Evolutionary conservation across 345 rosid species (phyloP).

Genomic region (Tarenaya hassleriana): DNA sequence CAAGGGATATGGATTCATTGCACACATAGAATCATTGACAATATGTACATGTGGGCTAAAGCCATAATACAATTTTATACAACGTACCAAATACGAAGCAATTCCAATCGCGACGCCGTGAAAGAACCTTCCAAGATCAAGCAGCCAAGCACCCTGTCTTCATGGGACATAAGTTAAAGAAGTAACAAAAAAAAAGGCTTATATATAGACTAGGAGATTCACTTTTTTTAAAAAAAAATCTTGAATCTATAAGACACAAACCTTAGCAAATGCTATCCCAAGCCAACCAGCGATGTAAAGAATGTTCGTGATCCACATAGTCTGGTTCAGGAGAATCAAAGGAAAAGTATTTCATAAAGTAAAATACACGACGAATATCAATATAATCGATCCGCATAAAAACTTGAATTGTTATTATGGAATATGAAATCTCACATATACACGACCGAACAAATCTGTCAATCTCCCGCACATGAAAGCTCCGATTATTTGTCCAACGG

Average conservation of each 20-base stretch:
- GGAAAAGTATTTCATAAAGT: too few relatives aligned
- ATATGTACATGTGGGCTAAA: too few relatives aligned
- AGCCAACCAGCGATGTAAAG: slow-evolving; percentile 45
- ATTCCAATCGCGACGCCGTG: slow-evolving; percentile 70
- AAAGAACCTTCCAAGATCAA: slow-evolving; percentile 58
- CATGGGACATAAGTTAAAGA: neutral
- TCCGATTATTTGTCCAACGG: slow-evolving; percentile 42
- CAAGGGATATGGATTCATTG: too few relatives aligned
- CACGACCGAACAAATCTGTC: slow-evolving; percentile 45
- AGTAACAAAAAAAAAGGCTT: too few relatives aligned
- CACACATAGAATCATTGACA: too few relatives aligned
- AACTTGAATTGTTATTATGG: too few relatives aligned
- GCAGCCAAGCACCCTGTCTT: slow-evolving; percentile 49
- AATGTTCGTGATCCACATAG: slow-evolving; percentile 43
- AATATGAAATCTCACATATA: slow-evolving; percentile 26
- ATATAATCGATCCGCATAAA: too few relatives aligned
- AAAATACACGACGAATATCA: too few relatives aligned
- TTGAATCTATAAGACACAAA: too few relatives aligned
- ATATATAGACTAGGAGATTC: too few relatives aligned
- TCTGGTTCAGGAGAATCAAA: slow-evolving; percentile 26
- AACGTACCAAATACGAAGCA: slow-evolving; percentile 62
- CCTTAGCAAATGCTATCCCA: slow-evolving; percentile 47
- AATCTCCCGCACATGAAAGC: slow-evolving; percentile 40
- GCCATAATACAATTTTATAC: too few relatives aligned
- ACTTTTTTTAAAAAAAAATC: too few relatives aligned